Evolutionary conservation across 2,329 filamentous ascomycete species (phyloP), one percentile per base, ranked within the genome.

Genomic region (Exophiala bonariae): DNA sequence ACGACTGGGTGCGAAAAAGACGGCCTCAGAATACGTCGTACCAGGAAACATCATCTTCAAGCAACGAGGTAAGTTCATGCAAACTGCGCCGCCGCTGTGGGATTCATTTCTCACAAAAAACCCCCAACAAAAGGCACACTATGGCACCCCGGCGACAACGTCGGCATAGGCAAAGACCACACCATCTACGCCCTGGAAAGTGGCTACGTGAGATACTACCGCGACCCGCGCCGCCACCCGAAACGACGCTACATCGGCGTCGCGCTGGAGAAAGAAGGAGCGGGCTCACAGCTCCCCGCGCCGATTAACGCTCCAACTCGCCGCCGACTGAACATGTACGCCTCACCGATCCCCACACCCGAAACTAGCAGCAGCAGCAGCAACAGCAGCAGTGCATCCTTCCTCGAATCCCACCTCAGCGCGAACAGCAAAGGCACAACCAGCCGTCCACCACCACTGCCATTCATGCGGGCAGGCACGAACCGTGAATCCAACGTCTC

Each of bases 31-130:
- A 74, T 95, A 86, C 68, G 93, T 99, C 28, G 86, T 96, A 49
- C 87, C 91, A 3, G 93, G 93, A 44, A 97, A 96, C 75, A 99
- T 99, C 70, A 87, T 99, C 72, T 99, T 93, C 81, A 90, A 89
- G 66, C 93, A 99, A 71, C 86, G 92, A 62, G 59, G 57, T 56
- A 53, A 22, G 20, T 11, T 8, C 3, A n/a, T 26, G 20, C n/a
- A n/a, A n/a, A n/a, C n/a, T n/a, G n/a, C n/a, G n/a, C n/a, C n/a
- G n/a, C n/a, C n/a, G n/a, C n/a, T n/a, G n/a, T n/a, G n/a, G n/a
- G n/a, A 13, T 20, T 30, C 14, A 9, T 3, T 18, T 6, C 23
- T 26, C 23, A 26, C 23, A 26, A 26, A 26, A 6, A 6, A 26
- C 11, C 23, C 23, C 3, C 37, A 59, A 26, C 11, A 6, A 11